phyloP scores from a whole-genome alignment of 2,329 filamentous ascomycete genomes.

The Exophiala aquamarina region DNA sequence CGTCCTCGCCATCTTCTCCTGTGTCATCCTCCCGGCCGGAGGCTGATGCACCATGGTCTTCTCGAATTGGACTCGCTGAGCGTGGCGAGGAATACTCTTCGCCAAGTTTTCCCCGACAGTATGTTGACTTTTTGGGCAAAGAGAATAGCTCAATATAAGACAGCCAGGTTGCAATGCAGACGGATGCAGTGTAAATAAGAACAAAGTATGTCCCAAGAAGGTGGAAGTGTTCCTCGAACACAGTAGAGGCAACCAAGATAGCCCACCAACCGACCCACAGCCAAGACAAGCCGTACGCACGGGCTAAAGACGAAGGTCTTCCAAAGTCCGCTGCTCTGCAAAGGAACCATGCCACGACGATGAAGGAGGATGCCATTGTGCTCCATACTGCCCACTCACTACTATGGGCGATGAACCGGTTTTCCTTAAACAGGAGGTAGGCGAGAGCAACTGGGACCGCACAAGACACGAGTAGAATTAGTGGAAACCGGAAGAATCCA shows the following conservation, averaged over 20 bases:
- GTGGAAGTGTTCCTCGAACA: conserved; percentile 72
- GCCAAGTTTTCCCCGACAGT: conserved; percentile 58
- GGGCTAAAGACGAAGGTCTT: conserved; percentile 81
- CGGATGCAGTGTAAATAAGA: conserved; percentile 73
- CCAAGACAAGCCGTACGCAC: conserved; percentile 81
- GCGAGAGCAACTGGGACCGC: conserved; percentile 70
- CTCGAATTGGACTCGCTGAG: conserved; percentile 32
- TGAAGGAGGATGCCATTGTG: conserved; percentile 80
- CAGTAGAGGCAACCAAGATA: conserved; percentile 68
- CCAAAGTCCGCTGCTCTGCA: conserved; percentile 75
- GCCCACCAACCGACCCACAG: conserved; percentile 75
- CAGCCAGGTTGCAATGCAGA: conserved; percentile 73
- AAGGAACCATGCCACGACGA: conserved; percentile 79
- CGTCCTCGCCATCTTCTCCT: conserved; percentile 33
- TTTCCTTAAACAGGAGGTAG: conserved; percentile 76
- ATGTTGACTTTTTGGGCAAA: conserved; percentile 69
- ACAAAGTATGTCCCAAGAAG: conserved; percentile 77
- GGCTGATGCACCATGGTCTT: conserved; percentile 21
- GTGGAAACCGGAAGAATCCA: conserved; percentile 80
- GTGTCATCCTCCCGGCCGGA: conserved; percentile 31
- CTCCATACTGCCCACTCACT: conserved; percentile 85
- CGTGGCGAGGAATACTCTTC: conserved; percentile 39
- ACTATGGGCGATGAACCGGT: conserved; percentile 88
- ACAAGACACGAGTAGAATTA: conserved; percentile 68
- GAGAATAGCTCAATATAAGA: conserved; percentile 78